Evolutionary conservation across 2,329 filamentous ascomycete genomes (phyloP), one percentile per base, ranked within the genome.

Genomic region (Monilinia polystroma): DNA sequence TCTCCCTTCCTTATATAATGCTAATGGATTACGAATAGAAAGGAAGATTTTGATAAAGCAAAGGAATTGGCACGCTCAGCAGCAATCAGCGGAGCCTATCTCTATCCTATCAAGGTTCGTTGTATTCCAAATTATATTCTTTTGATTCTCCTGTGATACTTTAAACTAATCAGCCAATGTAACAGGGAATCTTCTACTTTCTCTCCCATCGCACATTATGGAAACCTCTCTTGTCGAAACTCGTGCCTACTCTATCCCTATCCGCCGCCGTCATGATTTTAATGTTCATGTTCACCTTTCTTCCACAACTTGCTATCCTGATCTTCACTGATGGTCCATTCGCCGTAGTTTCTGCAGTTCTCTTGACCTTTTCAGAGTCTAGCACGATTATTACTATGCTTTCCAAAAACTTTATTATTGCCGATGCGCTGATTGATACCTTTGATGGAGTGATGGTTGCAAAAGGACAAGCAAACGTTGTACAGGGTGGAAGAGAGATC

Each of bases 201-300:
- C 57, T 83, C 54, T 80, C 80, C 32, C 85, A 88, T 70, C 80
- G 79, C 20, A 76, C 81, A 8, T 76, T 89, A 56, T 88, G 86
- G 86, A 82, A 82, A 72, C 86, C 86, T 1, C 82, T 88, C 54
- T 70, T 83, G 49, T 83, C 82, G 8, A 82, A 82, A 68, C 76
- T 89, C 55, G 76, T 81, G 1, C 84, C 85, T 3, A 92, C 89
- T 38, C 72, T 96, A 62, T 83, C 84, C 1, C 84, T 97, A 2
- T 92, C 91, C 18, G 78, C 88, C 12, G 85, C 86, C 55, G 88
- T 97, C 56, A 88, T 93, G 1, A 82, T 82, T 14, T 82, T 85
- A 77, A 96, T 97, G 92, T 97, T 98, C 79, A 81, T 90, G 72
- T 88, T 97, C 76, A 90, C 93, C 59, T 97, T 97, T 77, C 75